phyloP scores from a whole-genome alignment of 2,329 filamentous ascomycete species.

The Penicillium sp. region DNA sequence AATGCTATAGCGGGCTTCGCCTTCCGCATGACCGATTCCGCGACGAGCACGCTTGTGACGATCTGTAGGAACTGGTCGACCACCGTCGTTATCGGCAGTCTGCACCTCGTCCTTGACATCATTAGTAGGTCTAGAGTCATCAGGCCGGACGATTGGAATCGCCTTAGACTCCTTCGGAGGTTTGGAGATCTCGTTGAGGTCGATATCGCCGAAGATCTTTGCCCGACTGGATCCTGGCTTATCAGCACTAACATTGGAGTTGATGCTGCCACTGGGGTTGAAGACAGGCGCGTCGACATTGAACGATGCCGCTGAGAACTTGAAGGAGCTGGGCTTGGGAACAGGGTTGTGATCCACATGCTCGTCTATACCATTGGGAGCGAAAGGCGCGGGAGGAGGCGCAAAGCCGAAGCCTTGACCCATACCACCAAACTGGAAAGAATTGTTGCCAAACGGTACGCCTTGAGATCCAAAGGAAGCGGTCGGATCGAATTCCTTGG shows the following conservation, averaged over 20 bases:
- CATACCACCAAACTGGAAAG: constrained; percentile 47
- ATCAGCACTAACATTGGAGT: constrained; percentile 28
- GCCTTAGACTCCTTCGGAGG: constrained; percentile 77
- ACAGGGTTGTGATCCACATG: constrained; percentile 19
- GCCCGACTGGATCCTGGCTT: constrained; percentile 27
- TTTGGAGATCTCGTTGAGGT: constrained; percentile 65
- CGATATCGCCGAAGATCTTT: constrained; percentile 72
- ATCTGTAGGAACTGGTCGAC: constrained; percentile 66
- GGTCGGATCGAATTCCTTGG: constrained; percentile 78
- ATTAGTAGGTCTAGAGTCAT: constrained; percentile 52
- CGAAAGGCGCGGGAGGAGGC: constrained; percentile 68
- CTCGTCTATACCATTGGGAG: constrained; percentile 50
- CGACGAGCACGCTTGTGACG: constrained; percentile 77
- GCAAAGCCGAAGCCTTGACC: constrained; percentile 46
- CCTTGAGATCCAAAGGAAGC: constrained; percentile 54
- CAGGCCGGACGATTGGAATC: constrained; percentile 75
- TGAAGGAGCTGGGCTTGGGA: constrained; percentile 53
- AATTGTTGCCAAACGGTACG: constrained; percentile 47
- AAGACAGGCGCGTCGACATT: constrained; percentile 78
- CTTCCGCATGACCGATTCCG: constrained; percentile 68
- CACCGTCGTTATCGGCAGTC: constrained; percentile 60
- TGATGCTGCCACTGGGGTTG: constrained; percentile 58
- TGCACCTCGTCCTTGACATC: constrained; percentile 42
- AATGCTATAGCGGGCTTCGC: constrained; percentile 74
- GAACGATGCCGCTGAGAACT: constrained; percentile 71